Evolutionary conservation across 257 asterid species (phyloP).

Genomic region (Primulina tabacum): DNA sequence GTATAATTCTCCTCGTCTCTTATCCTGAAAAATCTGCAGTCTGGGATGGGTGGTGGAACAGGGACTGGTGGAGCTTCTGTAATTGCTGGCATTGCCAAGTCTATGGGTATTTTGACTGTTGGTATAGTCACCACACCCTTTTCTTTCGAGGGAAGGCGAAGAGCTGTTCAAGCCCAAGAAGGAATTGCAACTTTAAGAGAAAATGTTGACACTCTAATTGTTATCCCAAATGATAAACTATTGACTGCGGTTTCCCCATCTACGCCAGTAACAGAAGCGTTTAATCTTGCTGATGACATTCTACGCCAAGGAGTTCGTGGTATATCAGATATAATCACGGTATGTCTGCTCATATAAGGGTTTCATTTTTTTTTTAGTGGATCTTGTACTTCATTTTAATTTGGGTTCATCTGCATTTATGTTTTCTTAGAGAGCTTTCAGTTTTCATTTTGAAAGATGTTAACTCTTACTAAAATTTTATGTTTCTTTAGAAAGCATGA

Average conservation of each 20-base stretch:
- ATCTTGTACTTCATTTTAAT: too few relatives aligned
- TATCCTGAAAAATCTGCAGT: conserved; percentile 42
- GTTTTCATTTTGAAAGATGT: too few relatives aligned
- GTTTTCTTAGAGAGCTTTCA: too few relatives aligned
- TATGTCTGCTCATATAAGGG: conserved; percentile 18
- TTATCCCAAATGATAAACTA: conserved; percentile 87
- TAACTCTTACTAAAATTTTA: too few relatives aligned
- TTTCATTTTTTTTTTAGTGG: too few relatives aligned
- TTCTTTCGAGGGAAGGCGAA: conserved; percentile 91
- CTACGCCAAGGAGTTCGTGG: conserved; percentile 98
- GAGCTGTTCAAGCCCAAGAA: conserved; percentile 97
- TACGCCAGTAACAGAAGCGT: conserved; percentile 95
- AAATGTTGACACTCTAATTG: conserved; percentile 90
- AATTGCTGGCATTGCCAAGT: conserved; percentile 81
- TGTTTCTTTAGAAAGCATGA: too few relatives aligned
- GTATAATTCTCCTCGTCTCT: conserved; percentile 2
- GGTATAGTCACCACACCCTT: conserved; percentile 95
- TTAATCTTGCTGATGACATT: conserved; percentile 94
- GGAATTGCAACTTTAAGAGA: conserved; percentile 92
- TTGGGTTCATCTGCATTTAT: too few relatives aligned
- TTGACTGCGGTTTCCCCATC: conserved; percentile 89
- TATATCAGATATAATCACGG: conserved; percentile 91
- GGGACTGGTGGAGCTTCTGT: conserved; percentile 97
- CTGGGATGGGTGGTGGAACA: conserved; percentile 99
- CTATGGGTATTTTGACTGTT: conserved; percentile 91